A percentile compares a stretch with the other conserved stretches of the same genome.
Evolutionary conservation across 2,329 filamentous ascomycete genomes (phyloP).

Genomic region (Aspergillus ochraceoroseus): DNA sequence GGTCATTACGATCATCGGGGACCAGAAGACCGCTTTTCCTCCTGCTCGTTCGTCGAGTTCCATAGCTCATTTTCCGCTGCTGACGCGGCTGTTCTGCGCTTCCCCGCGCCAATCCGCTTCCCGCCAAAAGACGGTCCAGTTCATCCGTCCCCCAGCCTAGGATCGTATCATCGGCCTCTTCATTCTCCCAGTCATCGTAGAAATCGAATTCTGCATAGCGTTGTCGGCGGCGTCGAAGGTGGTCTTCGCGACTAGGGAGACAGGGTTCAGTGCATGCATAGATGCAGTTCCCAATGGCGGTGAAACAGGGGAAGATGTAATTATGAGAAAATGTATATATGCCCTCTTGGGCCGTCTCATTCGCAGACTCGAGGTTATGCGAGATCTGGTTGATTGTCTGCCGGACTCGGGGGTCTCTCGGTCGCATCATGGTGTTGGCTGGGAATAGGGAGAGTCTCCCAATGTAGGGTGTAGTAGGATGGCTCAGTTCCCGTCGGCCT

Average conservation of each 20-base stretch:
- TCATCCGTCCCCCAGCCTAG: slow-evolving; percentile 79
- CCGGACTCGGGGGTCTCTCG: slow-evolving; percentile 76
- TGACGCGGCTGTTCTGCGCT: slow-evolving; percentile 60
- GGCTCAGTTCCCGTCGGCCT: slow-evolving; percentile 8
- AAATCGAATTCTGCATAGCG: slow-evolving; percentile 83
- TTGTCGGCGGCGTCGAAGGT: slow-evolving; percentile 64
- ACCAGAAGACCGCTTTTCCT: slow-evolving; percentile 53
- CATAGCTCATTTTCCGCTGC: slow-evolving; percentile 86
- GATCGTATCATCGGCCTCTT: slow-evolving; percentile 55
- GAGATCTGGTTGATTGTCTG: slow-evolving; percentile 91
- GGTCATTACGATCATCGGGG: slow-evolving; percentile 57
- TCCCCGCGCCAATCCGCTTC: slow-evolving; percentile 48
- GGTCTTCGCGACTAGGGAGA: slow-evolving; percentile 65
- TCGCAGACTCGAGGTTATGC: slow-evolving; percentile 83
- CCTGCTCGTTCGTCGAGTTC: slow-evolving; percentile 58
- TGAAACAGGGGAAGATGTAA: slow-evolving; percentile 78
- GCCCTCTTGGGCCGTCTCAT: slow-evolving; percentile 83
- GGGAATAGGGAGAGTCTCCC: slow-evolving; percentile 32
- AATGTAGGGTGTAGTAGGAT: neutral
- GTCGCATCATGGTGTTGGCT: slow-evolving; percentile 51
- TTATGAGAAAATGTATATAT: slow-evolving; percentile 84
- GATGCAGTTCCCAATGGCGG: slow-evolving; percentile 60
- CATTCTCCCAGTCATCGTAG: slow-evolving; percentile 91
- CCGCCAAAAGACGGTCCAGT: slow-evolving; percentile 74
- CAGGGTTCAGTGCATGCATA: slow-evolving; percentile 66